Percentiles rank a stretch among this genome's conserved stretches.
phyloP scores from a whole-genome alignment of 768 basidiomycete species.

The Suillus fuscotomentosus region DNA sequence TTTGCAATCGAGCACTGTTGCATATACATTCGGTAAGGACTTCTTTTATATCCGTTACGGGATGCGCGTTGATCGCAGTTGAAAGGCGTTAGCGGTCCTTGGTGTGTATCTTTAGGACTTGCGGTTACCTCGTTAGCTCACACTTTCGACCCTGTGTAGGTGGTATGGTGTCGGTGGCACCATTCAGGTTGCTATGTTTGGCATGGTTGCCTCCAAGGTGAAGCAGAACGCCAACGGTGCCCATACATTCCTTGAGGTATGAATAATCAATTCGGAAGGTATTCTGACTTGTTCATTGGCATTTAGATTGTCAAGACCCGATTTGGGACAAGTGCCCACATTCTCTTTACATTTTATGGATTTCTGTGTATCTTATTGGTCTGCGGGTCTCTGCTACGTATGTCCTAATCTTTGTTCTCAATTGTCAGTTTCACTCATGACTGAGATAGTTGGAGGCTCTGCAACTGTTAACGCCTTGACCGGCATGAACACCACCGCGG shows the following conservation, averaged over 20 bases:
- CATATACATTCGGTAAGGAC: slow-evolving; percentile 42
- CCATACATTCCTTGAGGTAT: slow-evolving; percentile 54
- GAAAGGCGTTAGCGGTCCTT: slow-evolving; percentile 47
- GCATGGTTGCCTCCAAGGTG: slow-evolving; percentile 52
- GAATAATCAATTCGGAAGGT: not conserved
- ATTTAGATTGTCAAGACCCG: slow-evolving; percentile 46
- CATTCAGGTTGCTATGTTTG: slow-evolving; percentile 52
- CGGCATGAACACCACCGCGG: slow-evolving; percentile 43
- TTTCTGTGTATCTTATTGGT: slow-evolving; percentile 52
- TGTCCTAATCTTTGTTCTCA: slow-evolving; percentile 11
- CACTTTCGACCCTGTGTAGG: slow-evolving; percentile 21
- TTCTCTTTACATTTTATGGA: slow-evolving; percentile 52
- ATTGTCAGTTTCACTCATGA: not conserved
- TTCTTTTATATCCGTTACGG: not conserved
- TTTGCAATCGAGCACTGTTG: slow-evolving; percentile 51
- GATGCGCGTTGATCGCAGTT: not conserved
- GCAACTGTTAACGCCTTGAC: slow-evolving; percentile 46
- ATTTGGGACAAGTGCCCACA: slow-evolving; percentile 45
- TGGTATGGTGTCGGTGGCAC: slow-evolving; percentile 54
- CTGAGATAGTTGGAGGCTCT: slow-evolving; percentile 39
- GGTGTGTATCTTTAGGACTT: slow-evolving; percentile 25
- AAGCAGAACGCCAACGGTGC: slow-evolving; percentile 61
- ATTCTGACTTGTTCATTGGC: not conserved
- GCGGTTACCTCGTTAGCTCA: not conserved
- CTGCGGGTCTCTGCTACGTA: slow-evolving; percentile 48